Base-by-base conservation (phyloP, 345 rosid species). In the Zanthoxylum bungeanum region DNA sequence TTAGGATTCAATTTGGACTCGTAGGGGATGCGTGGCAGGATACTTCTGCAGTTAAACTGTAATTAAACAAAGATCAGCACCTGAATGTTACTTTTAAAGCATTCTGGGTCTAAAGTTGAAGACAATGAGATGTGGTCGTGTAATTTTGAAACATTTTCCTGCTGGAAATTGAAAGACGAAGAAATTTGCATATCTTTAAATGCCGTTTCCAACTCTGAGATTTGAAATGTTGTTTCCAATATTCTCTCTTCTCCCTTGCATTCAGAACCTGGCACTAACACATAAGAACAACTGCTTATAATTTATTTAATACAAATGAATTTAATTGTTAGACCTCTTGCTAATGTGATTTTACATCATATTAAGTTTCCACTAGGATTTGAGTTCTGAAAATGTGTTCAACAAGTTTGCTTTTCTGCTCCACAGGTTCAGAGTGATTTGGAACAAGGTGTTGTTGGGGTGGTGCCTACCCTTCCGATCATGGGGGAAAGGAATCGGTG, bases 351-450 rank as follows among this genome's bases (percentile, higher is more conserved):
- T 59, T 16, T 17, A 33, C 34, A 19, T 34, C 3, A 33, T 9
- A 19, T 59, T n/a, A n/a, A n/a, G n/a, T n/a, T n/a, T n/a, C n/a
- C n/a, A n/a, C n/a, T n/a, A n/a, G n/a, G n/a, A n/a, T n/a, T n/a
- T n/a, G n/a, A n/a, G n/a, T n/a, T n/a, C n/a, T n/a, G n/a, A n/a
- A n/a, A n/a, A n/a, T n/a, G 22, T 16, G 4, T 63, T 12, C 5
- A 12, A 42, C 44, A 4, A 19, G 28, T 31, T 51, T 63, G 4
- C 19, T 42, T 42, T 42, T 25, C 39, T 64, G 8, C 28, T 3
- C 52, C 57, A 17, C 75, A 88, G 89, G 72, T 86, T 39, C 79
- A 88, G 64, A 76, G 78, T 51, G 90, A 88, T 72, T 75, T 83
- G 79, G 78, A 66, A 60, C 79, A 80, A 72, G 87, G 89, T 60